Conservation (phyloP, 768 basidiomycete genomes). For the Kwoniella heveanensis region DNA sequence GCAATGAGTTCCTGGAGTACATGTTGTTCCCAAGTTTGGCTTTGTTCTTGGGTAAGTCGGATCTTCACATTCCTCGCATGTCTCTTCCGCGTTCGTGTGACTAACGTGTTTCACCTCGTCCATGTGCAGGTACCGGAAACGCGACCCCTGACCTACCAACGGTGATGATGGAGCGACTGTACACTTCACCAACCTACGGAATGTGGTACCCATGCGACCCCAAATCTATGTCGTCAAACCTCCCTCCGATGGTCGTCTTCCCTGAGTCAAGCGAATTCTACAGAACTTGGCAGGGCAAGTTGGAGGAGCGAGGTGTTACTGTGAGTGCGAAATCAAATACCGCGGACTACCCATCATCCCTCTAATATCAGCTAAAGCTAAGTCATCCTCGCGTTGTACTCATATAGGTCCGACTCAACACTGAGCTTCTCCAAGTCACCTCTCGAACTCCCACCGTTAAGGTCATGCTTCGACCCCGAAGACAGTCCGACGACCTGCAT, state of each 20-base stretch:
- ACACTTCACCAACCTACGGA: conserved; percentile 59
- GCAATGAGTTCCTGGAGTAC: conserved; percentile 56
- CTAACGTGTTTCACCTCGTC: no score
- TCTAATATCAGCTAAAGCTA: neutral
- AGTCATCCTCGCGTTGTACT: neutral
- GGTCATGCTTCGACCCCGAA: conserved; percentile 49
- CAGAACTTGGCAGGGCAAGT: conserved; percentile 53
- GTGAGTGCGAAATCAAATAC: conserved; percentile 41
- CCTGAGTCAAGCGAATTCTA: conserved; percentile 57
- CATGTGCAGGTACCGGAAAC: conserved; percentile 55
- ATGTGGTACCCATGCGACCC: conserved; percentile 58
- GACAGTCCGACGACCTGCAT: conserved; percentile 55
- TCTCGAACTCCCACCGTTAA: conserved; percentile 52
- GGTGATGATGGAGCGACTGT: conserved; percentile 59
- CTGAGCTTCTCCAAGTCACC: conserved; percentile 51
- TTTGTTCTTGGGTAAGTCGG: conserved; percentile 51
- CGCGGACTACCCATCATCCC: no score
- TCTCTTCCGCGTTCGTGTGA: no score
- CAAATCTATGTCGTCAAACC: conserved; percentile 55
- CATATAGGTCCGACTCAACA: conserved; percentile 53
- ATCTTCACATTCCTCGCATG: no score
- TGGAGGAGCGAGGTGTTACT: conserved; percentile 56
- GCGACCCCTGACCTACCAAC: conserved; percentile 58
- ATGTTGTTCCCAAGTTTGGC: conserved; percentile 57
- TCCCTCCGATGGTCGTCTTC: conserved; percentile 60